Evolutionary conservation across 1,284 basidiomycete species (phyloP), one percentile per base, ranked within the genome.

Genomic region (Ganoderma boninense): DNA sequence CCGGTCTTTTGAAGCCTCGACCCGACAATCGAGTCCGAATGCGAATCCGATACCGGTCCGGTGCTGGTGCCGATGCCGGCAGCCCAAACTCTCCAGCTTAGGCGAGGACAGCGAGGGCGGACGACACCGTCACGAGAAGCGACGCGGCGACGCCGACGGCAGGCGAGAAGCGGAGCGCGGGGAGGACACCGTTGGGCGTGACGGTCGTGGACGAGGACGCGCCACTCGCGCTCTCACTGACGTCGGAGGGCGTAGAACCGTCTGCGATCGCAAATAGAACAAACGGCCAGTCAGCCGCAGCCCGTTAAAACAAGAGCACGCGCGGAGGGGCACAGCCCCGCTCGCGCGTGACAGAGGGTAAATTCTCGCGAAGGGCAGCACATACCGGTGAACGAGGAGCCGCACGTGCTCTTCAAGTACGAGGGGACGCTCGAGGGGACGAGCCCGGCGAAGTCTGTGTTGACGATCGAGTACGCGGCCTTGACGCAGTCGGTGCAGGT

Each of bases 401-500:
- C 88, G 74, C 90, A 90, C 73, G 85, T 77, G 0, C 73, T 71
- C 64, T 83, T 78, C 16, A 88, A 70, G 18, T 78, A 78, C 29
- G 81, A 73, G 20, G 78, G 76, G 10, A 77, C 71, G 73, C 80
- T 74, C 52, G 78, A 68, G 62, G 68, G 71, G 64, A 79, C 70
- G 18, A 85, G 46, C 59, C 71, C 75, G 16, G 87, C 86, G 67
- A 84, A 77, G 43, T 82, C 79, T 26, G 75, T 64, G 66, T 80
- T 80, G 64, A 88, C 69, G 71, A 87, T 78, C 76, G 85, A 87
- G 81, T 85, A 89, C 4, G 83, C 80, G 59, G 80, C 83, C 81
- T 90, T 88, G 71, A 82, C 77, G 78, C 90, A 91, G 79, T 87
- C 80, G 43, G 87, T 83, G 82, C 89, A 91, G 42, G 83, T 83